Base-by-base conservation (phyloP, 306 rosid genomes). In the Malus asiatica region DNA sequence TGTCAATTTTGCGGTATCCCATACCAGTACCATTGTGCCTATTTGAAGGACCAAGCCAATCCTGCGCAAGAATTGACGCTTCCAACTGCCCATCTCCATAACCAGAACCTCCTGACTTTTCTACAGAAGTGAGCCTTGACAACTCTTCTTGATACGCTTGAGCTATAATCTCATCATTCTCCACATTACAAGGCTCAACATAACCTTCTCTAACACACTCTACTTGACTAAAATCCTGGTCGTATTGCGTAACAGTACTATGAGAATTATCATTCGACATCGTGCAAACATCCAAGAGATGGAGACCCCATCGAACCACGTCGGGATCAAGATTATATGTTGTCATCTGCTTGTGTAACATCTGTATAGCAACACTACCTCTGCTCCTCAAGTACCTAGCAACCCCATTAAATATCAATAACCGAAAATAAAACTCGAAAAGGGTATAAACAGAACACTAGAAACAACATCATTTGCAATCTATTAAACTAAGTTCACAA, bases 91-190 rank as follows among this genome's bases (percentile, higher is more conserved):
- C 92, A 30, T 84, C 88, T 68, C 77, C 91, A 44, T 74, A 64
- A 76, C 71, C 48, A 15, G 88, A 80, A 60, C 46, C 51, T 71
- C 88, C 90, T 15, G 92, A 83, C 44, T 79, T 79, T 76, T 84
- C 93, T 30, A 77, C 68, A 30, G 88, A 84, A 74, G 89, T 91
- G 61, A 92, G 84, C 53, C 81, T 86, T 0, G 91, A 79, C 25
- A 95, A 66, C 73, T 95, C 99, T 86, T 90, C 99, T 83, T 90
- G 99, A 76, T 84, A 91, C 3, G 96, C 92, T 1, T 89, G 87
- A 55, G 99, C 99, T 80, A 95, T 86, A 71, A 93, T 90, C 84
- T 92, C 99, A 55, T 92, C 99, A 63, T 79, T 89, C 84, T 89
- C 97, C 83, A 88, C 87, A 78, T 72, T 63, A 14, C 76, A 72